A percentile compares a stretch with the other conserved stretches of the same genome.
Evolutionary conservation across 306 rosid species (phyloP).

Genomic region (Cucumis hystrix): DNA sequence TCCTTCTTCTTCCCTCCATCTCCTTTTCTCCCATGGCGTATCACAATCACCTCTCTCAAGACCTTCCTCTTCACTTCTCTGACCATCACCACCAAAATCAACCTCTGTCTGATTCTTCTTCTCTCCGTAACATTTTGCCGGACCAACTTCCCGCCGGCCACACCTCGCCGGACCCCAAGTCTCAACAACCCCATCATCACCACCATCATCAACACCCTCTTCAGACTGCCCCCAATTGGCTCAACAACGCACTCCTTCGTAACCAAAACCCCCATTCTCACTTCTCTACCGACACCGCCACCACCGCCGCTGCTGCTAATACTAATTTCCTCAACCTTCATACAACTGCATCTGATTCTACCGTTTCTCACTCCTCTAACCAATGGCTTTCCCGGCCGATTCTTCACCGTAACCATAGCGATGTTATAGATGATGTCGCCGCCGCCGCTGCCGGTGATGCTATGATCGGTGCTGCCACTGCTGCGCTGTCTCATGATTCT

Average conservation of each 20-base stretch:
- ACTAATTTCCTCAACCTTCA: constrained; percentile 80
- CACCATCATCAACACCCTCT: constrained; percentile 20
- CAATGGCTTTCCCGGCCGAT: constrained; percentile 67
- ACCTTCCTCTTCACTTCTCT: constrained; percentile 60
- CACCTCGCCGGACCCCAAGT: constrained; percentile 27
- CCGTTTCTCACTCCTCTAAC: constrained; percentile 38
- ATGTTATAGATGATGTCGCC: constrained; percentile 43
- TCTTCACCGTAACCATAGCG: constrained; percentile 72
- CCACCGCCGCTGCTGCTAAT: constrained; percentile 12
- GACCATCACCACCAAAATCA: constrained; percentile 43
- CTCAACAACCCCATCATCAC: constrained; percentile 26
- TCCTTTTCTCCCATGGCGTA: constrained; percentile 45
- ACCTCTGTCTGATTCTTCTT: constrained; percentile 11
- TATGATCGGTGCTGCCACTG: constrained; percentile 31
- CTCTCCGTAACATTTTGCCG: constrained; percentile 19
- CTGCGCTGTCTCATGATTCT: constrained; percentile 39
- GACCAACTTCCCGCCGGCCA: constrained; percentile 21
- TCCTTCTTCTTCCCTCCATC: neutral
- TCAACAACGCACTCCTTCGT: constrained; percentile 89
- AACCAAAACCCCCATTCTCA: constrained; percentile 34
- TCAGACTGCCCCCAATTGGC: constrained; percentile 89
- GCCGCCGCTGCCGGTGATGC: constrained; percentile 33
- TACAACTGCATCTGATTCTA: constrained; percentile 43
- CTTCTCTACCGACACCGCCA: constrained; percentile 21
- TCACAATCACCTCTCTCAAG: constrained; percentile 61